Evolutionary conservation across 192 early-diverging fungal genomes (phyloP), one percentile per base, ranked within the genome.

Genomic region (Coemansia sp.): DNA sequence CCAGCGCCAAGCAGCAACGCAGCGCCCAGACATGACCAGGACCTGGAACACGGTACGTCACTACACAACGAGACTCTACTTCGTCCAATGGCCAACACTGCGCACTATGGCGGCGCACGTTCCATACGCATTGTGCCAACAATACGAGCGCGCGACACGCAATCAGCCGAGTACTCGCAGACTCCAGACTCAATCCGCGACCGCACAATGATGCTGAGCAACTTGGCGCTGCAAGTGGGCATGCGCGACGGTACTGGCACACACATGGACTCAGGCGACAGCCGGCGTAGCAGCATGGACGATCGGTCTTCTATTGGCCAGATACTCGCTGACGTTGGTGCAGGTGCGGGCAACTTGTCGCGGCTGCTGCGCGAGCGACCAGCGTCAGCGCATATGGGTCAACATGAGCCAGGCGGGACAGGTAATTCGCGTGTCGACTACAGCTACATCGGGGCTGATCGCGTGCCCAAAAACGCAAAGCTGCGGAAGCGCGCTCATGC

Each of bases 151-250:
- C 25, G 46, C 31, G 64, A 74, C 34, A 47, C 54, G 12, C 28
- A 63, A 2, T 22, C 46, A 19, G 58, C 71, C 42, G 42, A 74
- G 34, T 80, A 80, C 58, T 80, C 77, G 15, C 77, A 80, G 55
- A 80, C 77, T 2, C 65, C 71, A 37, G 72, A 65, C 49, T 80
- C 77, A 48, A 74, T 80, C 54, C 71, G 77, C 31, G 77, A 74
- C 37, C 77, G 68, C 57, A 80, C 77, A 12, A 66, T 80, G 77
- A 49, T 80, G 17, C 68, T 80, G 38, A 80, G 71, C 61, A 63
- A 26, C 37, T 52, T 54, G 51, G 61, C 61, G 12, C 65, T 71
- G 46, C 65, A 53, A n/a, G 34, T 55, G 7, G 60, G 66, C 11
- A 57, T 57, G 40, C 78, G 65, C 36, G 71, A 68, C 20, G 65